Evolutionary conservation across 1,139 yeast species (phyloP), one percentile per base, ranked within the genome.

Genomic region (Blastobotrys illinoisensis): DNA sequence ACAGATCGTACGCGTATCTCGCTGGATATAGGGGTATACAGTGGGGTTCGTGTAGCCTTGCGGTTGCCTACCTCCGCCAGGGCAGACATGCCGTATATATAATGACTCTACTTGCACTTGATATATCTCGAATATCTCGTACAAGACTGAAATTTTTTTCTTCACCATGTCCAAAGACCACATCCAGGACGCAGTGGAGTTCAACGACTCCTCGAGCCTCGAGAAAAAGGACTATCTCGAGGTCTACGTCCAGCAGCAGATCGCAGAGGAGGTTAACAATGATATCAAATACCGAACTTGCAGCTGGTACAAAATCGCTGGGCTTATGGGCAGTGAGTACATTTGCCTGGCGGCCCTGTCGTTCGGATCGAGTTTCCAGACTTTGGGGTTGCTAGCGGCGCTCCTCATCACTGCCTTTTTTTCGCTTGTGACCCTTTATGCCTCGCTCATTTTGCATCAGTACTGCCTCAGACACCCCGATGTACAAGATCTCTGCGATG

Each of bases 341-440:
- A 80, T 81, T 45, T 81, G 85, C 62, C 71, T 81, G 57, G 86
- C 86, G 11, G 80, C 81, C 56, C 75, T 81, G 80, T 79, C 83
- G 19, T 81, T 81, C 63, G 86, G 86, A 0, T 80, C 85, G 84
- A 78, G 84, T 5, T 81, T 78, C 62, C 79, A 84, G 1, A 81
- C 80, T 1, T 69, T 81, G 32, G 86, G 86, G 0, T 67, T 81
- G 21, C 77, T 81, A 1, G 83, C 84, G 1, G 86, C 85, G 0
- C 67, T 81, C 19, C 78, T 81, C 40, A 67, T 81, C 53, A 81
- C 85, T 0, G 74, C 74, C 1, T 75, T 77, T 51, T 80, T 81
- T 5, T 75, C 84, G 2, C 60, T 74, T n/a, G 74, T 79, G 4
- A 81, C 79, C 32, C 67, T 79, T 36, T 81, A 81, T 67, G 81